A percentile compares a stretch with the other conserved stretches of the same genome.
Conservation (phyloP, 768 basidiomycete species). For the Kwoniella sp. region DNA sequence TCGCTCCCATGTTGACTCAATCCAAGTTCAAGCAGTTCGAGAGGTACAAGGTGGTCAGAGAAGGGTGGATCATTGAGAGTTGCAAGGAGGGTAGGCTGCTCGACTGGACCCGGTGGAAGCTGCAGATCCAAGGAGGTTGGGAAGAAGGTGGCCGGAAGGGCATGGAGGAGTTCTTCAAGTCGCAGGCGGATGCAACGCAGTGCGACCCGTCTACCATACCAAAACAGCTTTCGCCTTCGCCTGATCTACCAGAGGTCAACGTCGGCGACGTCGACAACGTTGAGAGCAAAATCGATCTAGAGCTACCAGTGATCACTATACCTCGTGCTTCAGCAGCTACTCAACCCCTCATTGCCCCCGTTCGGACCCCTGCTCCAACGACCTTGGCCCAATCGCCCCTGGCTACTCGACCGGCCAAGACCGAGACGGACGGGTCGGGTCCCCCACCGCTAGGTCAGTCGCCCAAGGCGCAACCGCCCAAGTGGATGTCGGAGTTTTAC, state of each 20-base stretch:
- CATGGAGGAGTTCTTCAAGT: conserved; percentile 33
- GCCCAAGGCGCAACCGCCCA: conserved; percentile 28
- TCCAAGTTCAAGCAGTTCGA: conserved; percentile 84
- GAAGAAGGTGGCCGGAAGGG: conserved; percentile 40
- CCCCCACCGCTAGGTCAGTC: conserved; percentile 2
- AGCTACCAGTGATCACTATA: no score
- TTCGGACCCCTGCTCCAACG: conserved; percentile 7
- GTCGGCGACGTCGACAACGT: no score
- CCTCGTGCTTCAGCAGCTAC: not conserved
- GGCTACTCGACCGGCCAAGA: not conserved
- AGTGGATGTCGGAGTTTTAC: conserved; percentile 60
- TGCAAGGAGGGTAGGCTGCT: conserved; percentile 63
- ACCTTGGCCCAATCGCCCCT: conserved; percentile 17
- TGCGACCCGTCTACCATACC: not conserved
- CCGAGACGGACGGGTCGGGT: not conserved
- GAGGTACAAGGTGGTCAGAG: conserved; percentile 81
- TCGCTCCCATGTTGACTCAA: conserved; percentile 85
- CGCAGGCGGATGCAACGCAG: not conserved
- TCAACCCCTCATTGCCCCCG: conserved; percentile 6
- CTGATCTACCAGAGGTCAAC: no score
- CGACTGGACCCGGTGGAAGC: conserved; percentile 70
- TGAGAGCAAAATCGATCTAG: no score
- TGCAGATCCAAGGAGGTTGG: conserved; percentile 43
- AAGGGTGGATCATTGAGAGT: conserved; percentile 84
- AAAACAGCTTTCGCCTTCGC: no score